Evolutionary conservation across 1,284 basidiomycete genomes (phyloP).

Genomic region (Ustilago cynodontis): DNA sequence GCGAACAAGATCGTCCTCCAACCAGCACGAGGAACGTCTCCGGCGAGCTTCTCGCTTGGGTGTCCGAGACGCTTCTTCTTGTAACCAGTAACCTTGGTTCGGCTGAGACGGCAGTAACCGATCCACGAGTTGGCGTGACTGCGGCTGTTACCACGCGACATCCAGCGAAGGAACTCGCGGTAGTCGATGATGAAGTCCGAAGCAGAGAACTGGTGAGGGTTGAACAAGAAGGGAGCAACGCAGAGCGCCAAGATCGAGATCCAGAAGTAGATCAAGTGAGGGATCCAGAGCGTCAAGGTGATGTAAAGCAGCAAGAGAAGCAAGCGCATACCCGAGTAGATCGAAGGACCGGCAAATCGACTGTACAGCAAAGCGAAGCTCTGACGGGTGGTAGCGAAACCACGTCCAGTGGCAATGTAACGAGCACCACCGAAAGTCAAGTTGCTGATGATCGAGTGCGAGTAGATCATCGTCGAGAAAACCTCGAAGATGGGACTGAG

Average conservation of each 20-base stretch:
- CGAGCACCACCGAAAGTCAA: constrained; percentile 70
- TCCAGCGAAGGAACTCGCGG: constrained; percentile 70
- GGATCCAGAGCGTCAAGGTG: constrained; percentile 69
- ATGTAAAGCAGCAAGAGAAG: constrained; percentile 68
- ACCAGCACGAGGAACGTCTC: constrained; percentile 68
- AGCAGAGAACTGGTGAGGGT: constrained; percentile 69
- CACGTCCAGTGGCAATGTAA: constrained; percentile 70
- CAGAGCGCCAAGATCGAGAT: constrained; percentile 68
- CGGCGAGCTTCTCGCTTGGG: constrained; percentile 69
- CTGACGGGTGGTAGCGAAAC: constrained; percentile 69
- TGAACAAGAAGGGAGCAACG: constrained; percentile 70
- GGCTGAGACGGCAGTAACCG: constrained; percentile 69
- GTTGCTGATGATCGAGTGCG: constrained; percentile 69
- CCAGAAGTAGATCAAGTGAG: constrained; percentile 70
- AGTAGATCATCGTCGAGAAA: constrained; percentile 69
- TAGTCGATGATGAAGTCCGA: constrained; percentile 70
- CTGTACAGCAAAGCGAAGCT: constrained; percentile 69
- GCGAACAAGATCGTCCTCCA: constrained; percentile 68
- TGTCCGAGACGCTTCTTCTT: constrained; percentile 70
- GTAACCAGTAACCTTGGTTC: constrained; percentile 70
- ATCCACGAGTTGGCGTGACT: constrained; percentile 70
- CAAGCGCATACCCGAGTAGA: constrained; percentile 69
- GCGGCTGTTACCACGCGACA: constrained; percentile 69
- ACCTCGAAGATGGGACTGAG: constrained; percentile 69
- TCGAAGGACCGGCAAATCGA: constrained; percentile 69